Conservation (phyloP, 129 eudicot species). For the Pittosporum tobira region DNA sequence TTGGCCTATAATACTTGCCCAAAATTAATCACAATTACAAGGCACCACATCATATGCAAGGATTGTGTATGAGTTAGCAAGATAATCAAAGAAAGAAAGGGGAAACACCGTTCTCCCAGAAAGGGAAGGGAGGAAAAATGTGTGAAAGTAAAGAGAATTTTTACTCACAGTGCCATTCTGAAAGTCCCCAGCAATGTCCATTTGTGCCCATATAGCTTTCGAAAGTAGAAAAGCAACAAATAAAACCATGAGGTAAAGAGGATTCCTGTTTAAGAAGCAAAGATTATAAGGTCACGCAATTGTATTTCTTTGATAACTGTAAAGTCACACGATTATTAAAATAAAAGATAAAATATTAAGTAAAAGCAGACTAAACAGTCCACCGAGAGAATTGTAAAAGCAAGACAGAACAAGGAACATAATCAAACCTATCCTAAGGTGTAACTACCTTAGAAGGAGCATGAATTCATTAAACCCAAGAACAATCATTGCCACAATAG, state of each 20-base stretch:
- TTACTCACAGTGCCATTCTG: slow-evolving; percentile 55
- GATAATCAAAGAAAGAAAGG: too few species aligned
- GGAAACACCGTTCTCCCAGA: too few species aligned
- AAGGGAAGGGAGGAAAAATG: not conserved
- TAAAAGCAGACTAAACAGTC: not conserved
- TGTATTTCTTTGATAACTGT: too few species aligned
- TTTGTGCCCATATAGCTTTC: slow-evolving; percentile 74
- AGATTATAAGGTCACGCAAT: slow-evolving; percentile 5
- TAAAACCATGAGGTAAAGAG: slow-evolving; percentile 48
- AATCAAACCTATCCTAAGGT: not conserved
- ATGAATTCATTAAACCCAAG: slow-evolving; percentile 77
- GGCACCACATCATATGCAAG: too few species aligned
- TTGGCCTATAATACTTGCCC: too few species aligned
- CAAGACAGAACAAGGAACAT: not conserved
- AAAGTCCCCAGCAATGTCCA: slow-evolving; percentile 47
- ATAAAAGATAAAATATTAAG: not conserved
- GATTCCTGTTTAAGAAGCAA: slow-evolving; percentile 50
- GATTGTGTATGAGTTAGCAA: not conserved
- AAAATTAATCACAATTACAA: too few species aligned
- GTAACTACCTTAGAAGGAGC: slow-evolving; percentile 63
- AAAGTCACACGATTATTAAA: slow-evolving; percentile 6
- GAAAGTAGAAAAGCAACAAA: slow-evolving; percentile 50
- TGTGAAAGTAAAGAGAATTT: not conserved
- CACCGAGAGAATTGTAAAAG: not conserved
- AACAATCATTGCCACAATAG: slow-evolving; percentile 56